A percentile compares a stretch with the other conserved stretches of the same genome.
Evolutionary conservation across 805 yeast species (phyloP).

Genomic region (Cyberlindnera suaveolens): DNA sequence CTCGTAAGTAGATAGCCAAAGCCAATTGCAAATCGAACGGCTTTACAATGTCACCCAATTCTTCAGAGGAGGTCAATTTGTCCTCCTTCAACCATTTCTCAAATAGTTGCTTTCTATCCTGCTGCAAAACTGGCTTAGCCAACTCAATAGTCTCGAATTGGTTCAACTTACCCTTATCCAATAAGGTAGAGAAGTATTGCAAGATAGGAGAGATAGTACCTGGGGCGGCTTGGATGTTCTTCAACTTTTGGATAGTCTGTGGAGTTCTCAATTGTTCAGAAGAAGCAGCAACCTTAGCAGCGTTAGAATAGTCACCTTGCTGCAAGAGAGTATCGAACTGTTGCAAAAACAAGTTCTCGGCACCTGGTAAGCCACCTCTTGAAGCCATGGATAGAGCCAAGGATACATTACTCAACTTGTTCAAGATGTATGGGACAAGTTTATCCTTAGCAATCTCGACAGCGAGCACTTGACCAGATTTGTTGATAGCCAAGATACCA

Average conservation of each 20-base stretch:
- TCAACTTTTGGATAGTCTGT: conserved; percentile 88
- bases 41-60: conserved; percentile 92
- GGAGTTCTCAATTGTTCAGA: conserved; percentile 90
- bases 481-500: conserved; percentile 91
- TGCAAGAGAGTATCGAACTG: conserved; percentile 83
- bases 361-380: conserved; percentile 96
- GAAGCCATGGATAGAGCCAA: conserved; percentile 86
- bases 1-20: conserved; percentile 81
- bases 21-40: conserved; percentile 83
- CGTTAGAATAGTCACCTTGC: conserved; percentile 83
- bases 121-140: conserved; percentile 92
- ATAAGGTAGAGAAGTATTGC: conserved; percentile 83
- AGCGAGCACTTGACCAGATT: conserved; percentile 90
- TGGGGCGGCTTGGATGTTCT: conserved; percentile 83
- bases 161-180: conserved; percentile 90
- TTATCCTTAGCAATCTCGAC: conserved; percentile 83
- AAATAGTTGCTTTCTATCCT: conserved; percentile 85
- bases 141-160: conserved; percentile 90
- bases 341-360: conserved; percentile 83
- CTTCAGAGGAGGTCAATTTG: conserved; percentile 92
- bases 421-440: conserved; percentile 83
- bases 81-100: conserved; percentile 97
- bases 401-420: conserved; percentile 78
- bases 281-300: conserved; percentile 96
- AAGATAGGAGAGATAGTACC: conserved; percentile 93